These are phyloP conservation scores for Marasmius tenuissimus DNA, from an alignment of 1,284 basidiomycete genomes.

Conservation along the genomic window DNA sequence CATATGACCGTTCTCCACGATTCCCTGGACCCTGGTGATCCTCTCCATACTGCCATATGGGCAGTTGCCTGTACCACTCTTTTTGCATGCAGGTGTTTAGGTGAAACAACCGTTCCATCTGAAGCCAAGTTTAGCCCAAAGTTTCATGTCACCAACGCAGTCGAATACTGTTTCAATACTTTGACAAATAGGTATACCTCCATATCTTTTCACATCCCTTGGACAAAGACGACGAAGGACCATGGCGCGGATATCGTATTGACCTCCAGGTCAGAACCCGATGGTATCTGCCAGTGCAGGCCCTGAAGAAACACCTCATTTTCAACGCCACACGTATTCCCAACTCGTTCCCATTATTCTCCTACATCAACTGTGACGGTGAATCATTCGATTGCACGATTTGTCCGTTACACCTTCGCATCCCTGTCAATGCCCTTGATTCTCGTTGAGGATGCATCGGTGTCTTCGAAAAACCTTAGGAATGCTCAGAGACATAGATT, in stretches of 20 bases:
- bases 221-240: neutral
- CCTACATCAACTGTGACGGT: neutral
- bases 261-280: neutral
- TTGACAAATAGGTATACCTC: too few relatives aligned
- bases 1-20: too few relatives aligned
- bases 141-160: neutral
- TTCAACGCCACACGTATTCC: neutral
- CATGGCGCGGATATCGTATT: neutral
- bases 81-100: constrained; percentile 8
- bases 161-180: neutral
- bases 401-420: too few relatives aligned
- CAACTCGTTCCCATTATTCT: neutral
- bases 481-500: too few relatives aligned
- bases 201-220: neutral
- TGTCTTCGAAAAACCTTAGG: too few relatives aligned
- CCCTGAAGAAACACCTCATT: neutral
- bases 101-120: constrained; percentile 7
- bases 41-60: constrained; percentile 12
- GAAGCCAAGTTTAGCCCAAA: neutral
- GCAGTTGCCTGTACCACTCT: constrained; percentile 1
- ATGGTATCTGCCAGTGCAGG: neutral
- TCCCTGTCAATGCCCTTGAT: too few relatives aligned
- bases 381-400: too few relatives aligned
- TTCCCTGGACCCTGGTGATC: too few relatives aligned
- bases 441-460: too few relatives aligned